Conservation (phyloP, 1,284 basidiomycete genomes). For the Trametes sp. region DNA sequence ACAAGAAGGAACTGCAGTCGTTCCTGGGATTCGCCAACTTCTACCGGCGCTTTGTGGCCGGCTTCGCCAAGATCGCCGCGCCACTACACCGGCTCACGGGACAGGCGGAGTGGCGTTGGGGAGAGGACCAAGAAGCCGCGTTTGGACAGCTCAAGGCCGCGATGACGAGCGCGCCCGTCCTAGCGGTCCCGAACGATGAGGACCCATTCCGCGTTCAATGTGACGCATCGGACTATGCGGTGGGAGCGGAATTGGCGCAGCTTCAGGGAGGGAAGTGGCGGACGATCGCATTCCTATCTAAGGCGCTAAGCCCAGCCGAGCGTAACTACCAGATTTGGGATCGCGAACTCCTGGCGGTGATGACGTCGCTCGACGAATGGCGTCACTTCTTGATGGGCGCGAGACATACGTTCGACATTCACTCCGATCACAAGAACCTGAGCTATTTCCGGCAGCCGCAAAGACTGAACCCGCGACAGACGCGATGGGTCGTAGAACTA, state of each 20-base stretch:
- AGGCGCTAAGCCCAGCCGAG: constrained; percentile 2
- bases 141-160: constrained; percentile 36
- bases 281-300: constrained; percentile 7
- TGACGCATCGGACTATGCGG: constrained; percentile 6
- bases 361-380: constrained; percentile 41
- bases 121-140: constrained; percentile 14
- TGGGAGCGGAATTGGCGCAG: constrained; percentile 6
- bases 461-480: constrained; percentile 47
- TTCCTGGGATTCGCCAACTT: constrained; percentile 37
- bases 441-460: constrained; percentile 47
- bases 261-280: background rate
- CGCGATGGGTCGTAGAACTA: constrained; percentile 48
- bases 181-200: constrained; percentile 4
- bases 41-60: constrained; percentile 51
- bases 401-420: constrained; percentile 16
- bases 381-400: constrained; percentile 41
- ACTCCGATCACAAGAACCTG: constrained; percentile 53
- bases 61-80: constrained; percentile 43
- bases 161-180: constrained; percentile 33
- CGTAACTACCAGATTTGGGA: constrained; percentile 48
- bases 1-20: constrained; percentile 38
- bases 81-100: constrained; percentile 41
- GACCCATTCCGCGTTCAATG: constrained; percentile 3
- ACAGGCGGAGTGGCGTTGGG: background rate
- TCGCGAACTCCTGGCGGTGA: constrained; percentile 47